Conservation (phyloP, 352 stramenopile genomes). For the Aphanomyces stellatus region DNA sequence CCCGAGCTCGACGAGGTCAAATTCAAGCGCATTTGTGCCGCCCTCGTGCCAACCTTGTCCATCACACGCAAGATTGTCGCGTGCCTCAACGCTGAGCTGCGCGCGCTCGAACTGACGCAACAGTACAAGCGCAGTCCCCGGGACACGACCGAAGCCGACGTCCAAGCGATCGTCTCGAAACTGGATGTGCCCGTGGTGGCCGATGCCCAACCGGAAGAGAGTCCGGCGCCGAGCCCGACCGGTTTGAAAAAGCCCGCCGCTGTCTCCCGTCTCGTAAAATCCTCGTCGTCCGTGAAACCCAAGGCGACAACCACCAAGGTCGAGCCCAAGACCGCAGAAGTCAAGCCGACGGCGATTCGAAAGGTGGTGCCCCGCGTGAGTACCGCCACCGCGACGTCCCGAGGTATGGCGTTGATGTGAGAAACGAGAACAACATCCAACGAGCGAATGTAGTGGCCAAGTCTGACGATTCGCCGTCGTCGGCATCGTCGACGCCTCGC, state of each 20-base stretch:
- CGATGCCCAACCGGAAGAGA: background rate
- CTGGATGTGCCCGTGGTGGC: background rate
- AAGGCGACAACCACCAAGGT: background rate
- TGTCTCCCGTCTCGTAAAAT: too few species aligned
- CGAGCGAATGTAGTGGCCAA: background rate
- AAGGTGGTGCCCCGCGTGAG: background rate
- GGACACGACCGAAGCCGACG: background rate
- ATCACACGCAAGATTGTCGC: background rate
- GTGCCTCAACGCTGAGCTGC: background rate
- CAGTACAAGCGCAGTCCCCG: background rate
- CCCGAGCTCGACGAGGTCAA: slow-evolving; percentile 16
- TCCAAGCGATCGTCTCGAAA: slow-evolving; percentile 10
- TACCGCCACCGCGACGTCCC: too few species aligned
- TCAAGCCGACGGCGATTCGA: background rate
- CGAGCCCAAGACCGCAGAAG: background rate
- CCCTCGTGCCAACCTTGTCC: slow-evolving; percentile 4
- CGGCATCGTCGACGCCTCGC: too few species aligned
- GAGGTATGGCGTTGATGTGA: too few species aligned
- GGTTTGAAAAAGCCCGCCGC: too few species aligned
- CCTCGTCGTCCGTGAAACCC: background rate
- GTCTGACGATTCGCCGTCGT: too few species aligned
- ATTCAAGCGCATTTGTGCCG: slow-evolving; percentile 14
- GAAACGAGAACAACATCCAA: too few species aligned
- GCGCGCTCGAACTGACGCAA: slow-evolving; percentile 9
- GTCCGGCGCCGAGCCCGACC: background rate